phyloP scores from a whole-genome alignment of 2,329 filamentous ascomycete species.

The Ceratocystiopsis sp. region DNA sequence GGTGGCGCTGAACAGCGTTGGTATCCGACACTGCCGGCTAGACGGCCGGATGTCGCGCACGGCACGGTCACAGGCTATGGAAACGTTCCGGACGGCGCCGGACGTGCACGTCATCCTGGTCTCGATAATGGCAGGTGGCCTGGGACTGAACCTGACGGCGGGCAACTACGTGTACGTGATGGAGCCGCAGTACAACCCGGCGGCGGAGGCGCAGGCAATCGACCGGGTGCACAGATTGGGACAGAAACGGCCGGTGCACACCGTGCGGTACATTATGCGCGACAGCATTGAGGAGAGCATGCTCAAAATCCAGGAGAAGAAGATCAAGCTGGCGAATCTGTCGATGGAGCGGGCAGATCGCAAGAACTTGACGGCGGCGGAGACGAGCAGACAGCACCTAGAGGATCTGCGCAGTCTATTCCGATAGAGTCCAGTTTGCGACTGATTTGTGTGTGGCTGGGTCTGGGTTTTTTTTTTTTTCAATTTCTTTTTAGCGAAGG shows the following conservation, averaged over 20 bases:
- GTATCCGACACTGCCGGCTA: conserved; percentile 60
- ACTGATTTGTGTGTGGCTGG: too few relatives aligned
- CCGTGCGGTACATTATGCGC: conserved; percentile 77
- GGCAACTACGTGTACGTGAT: conserved; percentile 86
- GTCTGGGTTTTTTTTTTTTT: too few relatives aligned
- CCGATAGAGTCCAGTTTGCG: conserved; percentile 5
- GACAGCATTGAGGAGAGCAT: conserved; percentile 91
- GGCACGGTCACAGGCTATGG: conserved; percentile 58
- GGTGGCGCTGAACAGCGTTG: conserved; percentile 51
- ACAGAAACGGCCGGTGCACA: conserved; percentile 76
- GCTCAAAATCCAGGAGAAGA: conserved; percentile 75
- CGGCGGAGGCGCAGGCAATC: conserved; percentile 82
- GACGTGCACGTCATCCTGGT: conserved; percentile 68
- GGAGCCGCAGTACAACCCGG: conserved; percentile 96
- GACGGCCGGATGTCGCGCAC: conserved; percentile 75
- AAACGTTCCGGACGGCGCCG: conserved; percentile 57
- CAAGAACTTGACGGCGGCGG: conserved; percentile 17
- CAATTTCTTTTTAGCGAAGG: too few relatives aligned
- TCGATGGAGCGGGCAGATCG: conserved; percentile 16
- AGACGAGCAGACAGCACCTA: conserved; percentile 25
- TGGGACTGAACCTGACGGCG: conserved; percentile 78
- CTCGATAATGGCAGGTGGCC: conserved; percentile 79
- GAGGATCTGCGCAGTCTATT: conserved; percentile 43
- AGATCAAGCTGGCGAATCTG: conserved; percentile 75
- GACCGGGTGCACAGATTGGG: conserved; percentile 86